Evolutionary conservation across 2,329 filamentous ascomycete species (phyloP), one percentile per base, ranked within the genome.

Genomic region (Rosellinia necatrix): DNA sequence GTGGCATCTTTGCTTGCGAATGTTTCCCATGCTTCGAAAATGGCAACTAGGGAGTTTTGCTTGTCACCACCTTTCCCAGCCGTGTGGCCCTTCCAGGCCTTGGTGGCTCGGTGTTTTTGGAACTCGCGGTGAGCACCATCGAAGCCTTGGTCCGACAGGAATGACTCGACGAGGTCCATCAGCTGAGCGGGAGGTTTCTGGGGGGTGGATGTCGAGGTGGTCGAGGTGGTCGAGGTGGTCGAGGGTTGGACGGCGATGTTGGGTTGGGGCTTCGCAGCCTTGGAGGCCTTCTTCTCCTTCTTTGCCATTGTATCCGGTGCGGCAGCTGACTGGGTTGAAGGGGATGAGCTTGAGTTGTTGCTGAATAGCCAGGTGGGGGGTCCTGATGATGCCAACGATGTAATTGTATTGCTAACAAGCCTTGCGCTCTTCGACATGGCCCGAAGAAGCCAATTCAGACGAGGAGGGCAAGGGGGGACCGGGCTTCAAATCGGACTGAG

Each of bases 121-220:
- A 91, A 87, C 4, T 83, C 81, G 56, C 79, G 75, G 66, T 81
- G 82, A 41, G 88, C 83, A 56, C 78, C 77, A 43, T 78, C 72
- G 66, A 90, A 88, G n/a, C 84, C 81, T 70, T 88, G 80, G 41
- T 87, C 80, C 37, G 80, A 79, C 46, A 92, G 78, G 71, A 91
- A 92, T 19, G 75, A 73, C 60, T 84, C 84, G 65, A 92, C 80
- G 13, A 90, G 76, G 58, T 85, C 82, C 68, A 92, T 76, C 30
- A 92, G 76, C 71, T 88, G 80, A 24, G 80, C 72, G 4, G 87
- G 81, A 22, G 83, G 78, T 42, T 75, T 70, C 24, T 71, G 56
- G 49, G 50, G 42, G 40, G 57, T 35, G 10, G 62, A 49, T 1
- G 62, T 30, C 9, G 64, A 60, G 4, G 69, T 54, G 7, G 68